These are phyloP conservation scores for Geopyxis carbonaria DNA, from an alignment of 495 filamentous ascomycete species.

Conservation along the genomic window DNA sequence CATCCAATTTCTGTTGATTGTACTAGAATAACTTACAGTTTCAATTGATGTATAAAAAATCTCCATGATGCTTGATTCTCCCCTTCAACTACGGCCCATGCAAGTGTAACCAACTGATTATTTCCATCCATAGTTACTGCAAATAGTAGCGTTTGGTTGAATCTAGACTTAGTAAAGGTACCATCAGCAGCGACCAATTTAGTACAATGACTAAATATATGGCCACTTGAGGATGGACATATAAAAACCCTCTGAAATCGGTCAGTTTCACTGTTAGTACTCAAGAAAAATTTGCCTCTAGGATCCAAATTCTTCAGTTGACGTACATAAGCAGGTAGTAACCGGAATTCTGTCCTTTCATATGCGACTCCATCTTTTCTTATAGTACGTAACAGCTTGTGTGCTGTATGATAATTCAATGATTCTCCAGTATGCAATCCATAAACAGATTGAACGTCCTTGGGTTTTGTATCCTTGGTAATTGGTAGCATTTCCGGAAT, in stretches of 20 bases:
- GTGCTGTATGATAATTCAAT: background rate
- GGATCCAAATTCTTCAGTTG: background rate
- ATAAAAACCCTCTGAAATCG: slow-evolving; percentile 10
- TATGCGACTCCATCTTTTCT: background rate
- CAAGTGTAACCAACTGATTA: slow-evolving; percentile 8
- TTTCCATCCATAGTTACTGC: slow-evolving; percentile 12
- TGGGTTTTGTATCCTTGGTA: too few relatives aligned
- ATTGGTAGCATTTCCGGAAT: too few relatives aligned
- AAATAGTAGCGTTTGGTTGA: slow-evolving; percentile 7
- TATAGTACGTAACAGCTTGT: background rate
- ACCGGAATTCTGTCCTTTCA: background rate
- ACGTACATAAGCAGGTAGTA: slow-evolving; percentile 1
- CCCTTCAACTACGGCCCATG: slow-evolving; percentile 13
- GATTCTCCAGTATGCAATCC: background rate
- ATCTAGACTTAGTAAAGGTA: slow-evolving; percentile 12
- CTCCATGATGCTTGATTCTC: slow-evolving; percentile 12
- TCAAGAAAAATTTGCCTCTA: background rate
- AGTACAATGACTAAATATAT: slow-evolving; percentile 1
- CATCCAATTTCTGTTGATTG: background rate
- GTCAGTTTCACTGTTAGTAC: background rate
- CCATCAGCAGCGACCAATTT: slow-evolving; percentile 9
- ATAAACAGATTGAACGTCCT: background rate
- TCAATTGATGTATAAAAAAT: slow-evolving; percentile 9
- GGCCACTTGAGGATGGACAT: slow-evolving; percentile 1
- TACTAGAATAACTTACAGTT: background rate